Base-by-base conservation (phyloP, 2,329 filamentous ascomycete species). In the Colletotrichum higginsianum region DNA sequence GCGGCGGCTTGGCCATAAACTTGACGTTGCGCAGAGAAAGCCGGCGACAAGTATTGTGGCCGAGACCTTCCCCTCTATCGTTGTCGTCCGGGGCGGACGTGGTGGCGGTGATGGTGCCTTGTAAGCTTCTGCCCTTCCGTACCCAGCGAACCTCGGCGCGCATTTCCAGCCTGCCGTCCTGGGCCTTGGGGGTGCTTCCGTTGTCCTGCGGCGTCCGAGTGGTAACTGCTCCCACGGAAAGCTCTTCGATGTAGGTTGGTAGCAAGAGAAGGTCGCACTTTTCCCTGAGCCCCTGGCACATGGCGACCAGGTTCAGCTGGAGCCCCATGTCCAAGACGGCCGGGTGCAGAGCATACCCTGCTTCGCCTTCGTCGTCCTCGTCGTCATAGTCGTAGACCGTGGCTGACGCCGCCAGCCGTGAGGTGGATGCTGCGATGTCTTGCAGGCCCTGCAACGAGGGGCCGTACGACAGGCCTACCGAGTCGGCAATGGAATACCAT, bases 291-390 rank as follows among this genome's bases (percentile, higher is more conserved):
- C 60, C 60, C n/a, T 62, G 60, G 35, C 60, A 62, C 60, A 63
- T 63, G 61, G 61, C 61, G 35, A 63, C 61, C 4, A 63, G 47
- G 21, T 53, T 53, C 6, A 63, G 18, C 47, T 63, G 61, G 13
- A 63, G 35, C 13, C 30, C 30, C 61, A 26, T 23, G 16, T 63
- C 61, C 13, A 63, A n/a, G 9, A 63, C 13, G 18, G 61, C 35
- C 16, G 61, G 61, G n/a, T 42, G 47, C n/a, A 38, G 13, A n/a
- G 18, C 46, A 26, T 42, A 63, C 4, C 21, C 15, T 16, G 52
- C 26, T 18, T 18, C 44, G 3, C 21, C 15, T 16, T 26, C 26
- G 46, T 18, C 44, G 46, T 50, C 58, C 30, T 50, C 15, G 46
- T 42, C 47, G 1, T 52, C 61, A 4, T 30, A 16, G n/a, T 52